Percentiles rank a stretch among this genome's conserved stretches.
phyloP scores from a whole-genome alignment of 2,329 filamentous ascomycete species.

The Paramyrothecium roridum region DNA sequence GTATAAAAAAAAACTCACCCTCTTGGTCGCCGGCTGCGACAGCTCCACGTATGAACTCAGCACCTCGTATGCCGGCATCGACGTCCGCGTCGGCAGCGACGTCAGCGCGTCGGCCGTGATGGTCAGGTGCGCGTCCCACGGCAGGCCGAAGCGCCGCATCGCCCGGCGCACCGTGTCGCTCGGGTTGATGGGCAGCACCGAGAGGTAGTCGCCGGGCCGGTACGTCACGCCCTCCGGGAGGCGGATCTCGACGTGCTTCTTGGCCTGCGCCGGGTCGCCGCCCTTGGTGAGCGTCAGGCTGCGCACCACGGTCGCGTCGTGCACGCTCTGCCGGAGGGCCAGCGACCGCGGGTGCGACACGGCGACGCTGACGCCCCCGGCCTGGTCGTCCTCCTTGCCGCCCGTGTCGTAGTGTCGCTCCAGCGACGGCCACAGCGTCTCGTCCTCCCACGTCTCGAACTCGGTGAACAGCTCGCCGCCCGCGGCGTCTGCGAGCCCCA shows the following conservation, averaged over 20 bases:
- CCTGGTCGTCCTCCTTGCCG: slow-evolving; percentile 36
- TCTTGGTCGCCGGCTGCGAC: slow-evolving; percentile 67
- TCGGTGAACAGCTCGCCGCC: slow-evolving; percentile 59
- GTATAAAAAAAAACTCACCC: slow-evolving; percentile 33
- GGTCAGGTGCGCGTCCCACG: slow-evolving; percentile 66
- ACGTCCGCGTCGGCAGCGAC: slow-evolving; percentile 50
- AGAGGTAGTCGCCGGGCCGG: slow-evolving; percentile 72
- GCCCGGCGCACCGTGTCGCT: slow-evolving; percentile 58
- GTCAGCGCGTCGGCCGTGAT: slow-evolving; percentile 52
- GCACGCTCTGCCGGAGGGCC: slow-evolving; percentile 56
- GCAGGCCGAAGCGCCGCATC: slow-evolving; percentile 62
- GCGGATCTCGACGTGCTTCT: slow-evolving; percentile 65
- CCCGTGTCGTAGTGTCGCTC: slow-evolving; percentile 7
- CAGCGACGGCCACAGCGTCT: slow-evolving; percentile 42
- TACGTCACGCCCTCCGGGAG: slow-evolving; percentile 66
- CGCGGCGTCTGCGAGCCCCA: slow-evolving; percentile 54
- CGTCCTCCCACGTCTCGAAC: slow-evolving; percentile 61
- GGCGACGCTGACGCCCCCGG: slow-evolving; percentile 42
- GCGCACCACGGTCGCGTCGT: slow-evolving; percentile 56
- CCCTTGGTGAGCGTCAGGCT: slow-evolving; percentile 48
- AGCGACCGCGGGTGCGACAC: slow-evolving; percentile 42
- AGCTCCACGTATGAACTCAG: slow-evolving; percentile 72
- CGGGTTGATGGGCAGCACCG: slow-evolving; percentile 69
- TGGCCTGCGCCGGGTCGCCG: slow-evolving; percentile 39
- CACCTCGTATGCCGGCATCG: slow-evolving; percentile 60